phyloP scores from a whole-genome alignment of 306 rosid genomes.

The Vigna angularis region DNA sequence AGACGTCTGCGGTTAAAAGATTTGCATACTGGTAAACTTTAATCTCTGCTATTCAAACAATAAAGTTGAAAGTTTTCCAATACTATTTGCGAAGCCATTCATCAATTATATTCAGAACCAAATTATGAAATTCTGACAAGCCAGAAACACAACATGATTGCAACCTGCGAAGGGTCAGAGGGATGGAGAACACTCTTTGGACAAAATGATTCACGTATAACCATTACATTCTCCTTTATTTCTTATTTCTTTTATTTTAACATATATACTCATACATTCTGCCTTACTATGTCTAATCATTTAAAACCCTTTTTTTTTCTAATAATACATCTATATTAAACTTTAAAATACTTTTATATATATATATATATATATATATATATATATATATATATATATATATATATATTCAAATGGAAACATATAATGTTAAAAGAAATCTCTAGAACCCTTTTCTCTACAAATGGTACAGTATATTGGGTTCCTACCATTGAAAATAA shows the following conservation, averaged over 20 bases:
- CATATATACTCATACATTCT: background rate
- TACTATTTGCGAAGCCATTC: slow-evolving; percentile 18
- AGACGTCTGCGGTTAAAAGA: slow-evolving; percentile 27
- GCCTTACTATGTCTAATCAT: background rate
- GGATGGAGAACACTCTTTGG: slow-evolving; percentile 28
- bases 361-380: no score
- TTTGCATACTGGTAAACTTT: slow-evolving; percentile 6
- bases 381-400: no score
- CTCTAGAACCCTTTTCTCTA: slow-evolving; percentile 24
- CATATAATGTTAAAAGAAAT: slow-evolving; percentile 10
- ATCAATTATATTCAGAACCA: slow-evolving; percentile 37
- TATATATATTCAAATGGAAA: background rate
- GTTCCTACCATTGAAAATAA: slow-evolving; percentile 63
- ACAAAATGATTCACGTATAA: slow-evolving; percentile 30
- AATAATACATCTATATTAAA: no score
- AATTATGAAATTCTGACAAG: slow-evolving; percentile 48
- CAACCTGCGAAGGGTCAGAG: slow-evolving; percentile 36
- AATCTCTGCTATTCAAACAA: slow-evolving; percentile 12
- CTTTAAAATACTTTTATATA: background rate
- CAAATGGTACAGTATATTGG: slow-evolving; percentile 30
- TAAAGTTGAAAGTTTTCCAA: slow-evolving; percentile 29
- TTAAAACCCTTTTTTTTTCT: no score
- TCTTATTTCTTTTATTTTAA: background rate
- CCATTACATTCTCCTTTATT: background rate
- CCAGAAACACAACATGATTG: slow-evolving; percentile 42